Evolutionary conservation across 176 grass and related monocot genomes (phyloP).

Genomic region (Ampelocalamus luodianensis): DNA sequence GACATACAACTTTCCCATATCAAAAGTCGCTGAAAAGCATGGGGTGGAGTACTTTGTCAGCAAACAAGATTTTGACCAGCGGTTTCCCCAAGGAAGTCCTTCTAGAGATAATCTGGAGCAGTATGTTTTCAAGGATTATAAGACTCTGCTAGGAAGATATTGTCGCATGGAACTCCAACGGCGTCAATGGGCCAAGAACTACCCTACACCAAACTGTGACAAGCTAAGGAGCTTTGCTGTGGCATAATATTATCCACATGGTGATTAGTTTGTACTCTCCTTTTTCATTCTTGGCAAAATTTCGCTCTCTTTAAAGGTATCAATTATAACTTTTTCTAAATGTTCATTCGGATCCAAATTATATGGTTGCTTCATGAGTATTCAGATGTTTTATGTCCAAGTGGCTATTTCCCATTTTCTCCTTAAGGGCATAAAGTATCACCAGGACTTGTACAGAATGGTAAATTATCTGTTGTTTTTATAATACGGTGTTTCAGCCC

Average conservation of each 20-base stretch:
- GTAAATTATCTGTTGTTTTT: too few relatives aligned
- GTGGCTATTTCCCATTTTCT: not conserved
- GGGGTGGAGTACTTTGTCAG: slow-evolving; percentile 83
- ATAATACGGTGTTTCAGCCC: too few relatives aligned
- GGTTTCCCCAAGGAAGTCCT: slow-evolving; percentile 62
- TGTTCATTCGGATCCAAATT: slow-evolving; percentile 3
- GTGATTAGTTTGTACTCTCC: slow-evolving; percentile 30
- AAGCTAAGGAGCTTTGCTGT: slow-evolving; percentile 57
- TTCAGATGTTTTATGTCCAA: not conserved
- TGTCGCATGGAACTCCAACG: slow-evolving; percentile 74
- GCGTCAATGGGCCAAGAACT: slow-evolving; percentile 58
- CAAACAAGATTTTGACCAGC: slow-evolving; percentile 78
- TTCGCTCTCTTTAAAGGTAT: slow-evolving; percentile 30
- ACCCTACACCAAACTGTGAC: slow-evolving; percentile 83
- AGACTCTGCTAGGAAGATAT: slow-evolving; percentile 54
- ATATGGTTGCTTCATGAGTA: not conserved
- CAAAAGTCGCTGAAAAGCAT: slow-evolving; percentile 65
- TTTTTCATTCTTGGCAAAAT: slow-evolving; percentile 3
- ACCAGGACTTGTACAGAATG: too few relatives aligned
- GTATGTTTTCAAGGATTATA: slow-evolving; percentile 77
- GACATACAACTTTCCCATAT: slow-evolving; percentile 61
- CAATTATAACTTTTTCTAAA: not conserved
- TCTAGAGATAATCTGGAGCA: slow-evolving; percentile 75
- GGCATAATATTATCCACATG: slow-evolving; percentile 44
- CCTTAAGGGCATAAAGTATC: too few relatives aligned